Conservation (phyloP, 257 asterid genomes). For the Salvia rosmarinus region DNA sequence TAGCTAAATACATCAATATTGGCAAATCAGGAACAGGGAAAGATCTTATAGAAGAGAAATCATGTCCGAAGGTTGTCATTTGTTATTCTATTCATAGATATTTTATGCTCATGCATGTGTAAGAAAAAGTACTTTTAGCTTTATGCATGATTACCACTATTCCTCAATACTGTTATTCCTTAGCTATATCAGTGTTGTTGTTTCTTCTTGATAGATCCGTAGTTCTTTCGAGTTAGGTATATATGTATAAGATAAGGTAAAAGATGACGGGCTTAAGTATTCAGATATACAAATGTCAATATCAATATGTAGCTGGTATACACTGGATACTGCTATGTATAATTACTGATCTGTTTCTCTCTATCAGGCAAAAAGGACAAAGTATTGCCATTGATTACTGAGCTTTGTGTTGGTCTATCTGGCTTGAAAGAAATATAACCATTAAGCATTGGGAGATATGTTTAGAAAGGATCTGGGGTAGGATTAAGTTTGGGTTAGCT, state of each 20-base stretch:
- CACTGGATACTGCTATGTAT: not conserved
- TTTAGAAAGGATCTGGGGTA: not conserved
- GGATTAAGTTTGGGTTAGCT: not conserved
- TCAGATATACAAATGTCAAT: not conserved
- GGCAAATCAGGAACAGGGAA: constrained; percentile 46
- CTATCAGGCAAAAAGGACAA: not conserved
- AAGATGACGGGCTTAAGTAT: constrained; percentile 1
- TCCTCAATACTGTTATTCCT: constrained; percentile 18
- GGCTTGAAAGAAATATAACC: not conserved
- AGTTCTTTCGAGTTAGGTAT: not conserved
- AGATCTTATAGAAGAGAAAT: constrained; percentile 54
- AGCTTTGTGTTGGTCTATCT: not conserved
- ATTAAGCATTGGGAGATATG: not conserved
- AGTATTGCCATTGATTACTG: not conserved
- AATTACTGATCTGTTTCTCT: not conserved
- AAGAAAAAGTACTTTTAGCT: not conserved
- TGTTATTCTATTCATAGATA: constrained; percentile 1
- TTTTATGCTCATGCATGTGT: not conserved
- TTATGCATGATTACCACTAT: not conserved
- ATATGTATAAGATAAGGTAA: not conserved
- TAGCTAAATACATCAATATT: constrained; percentile 57
- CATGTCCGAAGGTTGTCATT: constrained; percentile 81
- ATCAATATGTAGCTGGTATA: not conserved
- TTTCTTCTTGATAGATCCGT: not conserved
- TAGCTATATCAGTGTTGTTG: constrained; percentile 3